These are phyloP conservation scores for Jackrogersella minutella DNA, from an alignment of 495 filamentous ascomycete genomes.

Conservation along the genomic window DNA sequence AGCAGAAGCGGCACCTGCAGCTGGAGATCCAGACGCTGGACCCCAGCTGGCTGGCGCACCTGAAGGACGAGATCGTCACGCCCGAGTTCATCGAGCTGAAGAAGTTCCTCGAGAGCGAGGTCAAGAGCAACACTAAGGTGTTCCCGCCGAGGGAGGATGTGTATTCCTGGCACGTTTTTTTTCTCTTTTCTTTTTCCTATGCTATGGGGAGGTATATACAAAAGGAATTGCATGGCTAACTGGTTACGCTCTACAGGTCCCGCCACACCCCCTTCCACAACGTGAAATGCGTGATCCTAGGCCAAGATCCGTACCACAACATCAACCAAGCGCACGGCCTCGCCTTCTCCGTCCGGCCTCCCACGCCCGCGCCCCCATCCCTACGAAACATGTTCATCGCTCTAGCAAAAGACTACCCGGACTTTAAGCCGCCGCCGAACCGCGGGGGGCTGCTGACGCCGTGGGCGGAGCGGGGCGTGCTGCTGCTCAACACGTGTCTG, in stretches of 20 bases:
- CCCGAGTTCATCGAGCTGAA: conserved; percentile 87
- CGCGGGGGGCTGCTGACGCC: conserved; percentile 83
- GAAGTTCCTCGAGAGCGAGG: conserved; percentile 82
- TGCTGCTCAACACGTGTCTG: conserved; percentile 91
- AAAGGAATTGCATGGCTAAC: too few species aligned
- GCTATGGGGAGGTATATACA: too few species aligned
- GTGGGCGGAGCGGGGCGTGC: conserved; percentile 91
- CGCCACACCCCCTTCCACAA: conserved; percentile 85
- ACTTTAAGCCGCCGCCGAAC: conserved; percentile 76
- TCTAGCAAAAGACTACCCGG: conserved; percentile 86
- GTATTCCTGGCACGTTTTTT: conserved; percentile 81
- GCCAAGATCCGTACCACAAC: conserved; percentile 98
- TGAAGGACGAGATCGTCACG: conserved; percentile 82
- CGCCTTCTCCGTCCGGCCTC: conserved; percentile 90
- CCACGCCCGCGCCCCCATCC: conserved; percentile 85
- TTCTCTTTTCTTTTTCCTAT: neutral
- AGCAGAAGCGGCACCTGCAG: conserved; percentile 81
- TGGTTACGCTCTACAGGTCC: conserved; percentile 63
- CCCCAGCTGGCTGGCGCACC: conserved; percentile 85
- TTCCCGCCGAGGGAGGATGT: conserved; percentile 89
- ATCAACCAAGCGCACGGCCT: conserved; percentile 94
- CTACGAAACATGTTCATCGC: conserved; percentile 90
- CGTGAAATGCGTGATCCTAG: conserved; percentile 89
- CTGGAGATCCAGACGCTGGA: conserved; percentile 92
- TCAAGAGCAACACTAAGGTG: conserved; percentile 72